These are phyloP conservation scores for Aegilops speltoides DNA, from an alignment of 176 grass and related monocot species.

Conservation along the genomic window DNA sequence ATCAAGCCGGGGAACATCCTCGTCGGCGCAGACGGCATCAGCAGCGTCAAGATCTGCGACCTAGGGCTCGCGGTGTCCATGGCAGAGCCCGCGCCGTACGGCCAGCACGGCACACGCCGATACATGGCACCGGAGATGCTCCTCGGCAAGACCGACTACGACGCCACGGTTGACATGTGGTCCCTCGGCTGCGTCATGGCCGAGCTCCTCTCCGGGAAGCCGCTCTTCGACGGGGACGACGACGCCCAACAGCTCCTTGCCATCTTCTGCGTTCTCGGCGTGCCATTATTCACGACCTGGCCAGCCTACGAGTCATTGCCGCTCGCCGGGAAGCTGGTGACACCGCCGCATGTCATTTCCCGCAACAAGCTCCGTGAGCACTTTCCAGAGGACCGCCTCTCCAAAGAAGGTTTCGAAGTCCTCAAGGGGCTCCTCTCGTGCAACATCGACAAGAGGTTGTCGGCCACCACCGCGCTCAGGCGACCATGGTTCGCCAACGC, in stretches of 20 bases:
- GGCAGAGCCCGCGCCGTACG: neutral
- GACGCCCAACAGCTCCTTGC: too few species aligned
- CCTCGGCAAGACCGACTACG: neutral
- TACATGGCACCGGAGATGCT: neutral
- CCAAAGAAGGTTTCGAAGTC: neutral
- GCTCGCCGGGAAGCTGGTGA: neutral
- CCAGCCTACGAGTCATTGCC: neutral
- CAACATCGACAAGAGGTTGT: neutral
- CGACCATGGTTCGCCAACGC: neutral
- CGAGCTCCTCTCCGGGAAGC: neutral
- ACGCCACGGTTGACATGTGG: neutral
- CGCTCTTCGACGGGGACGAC: neutral
- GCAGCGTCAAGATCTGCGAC: neutral
- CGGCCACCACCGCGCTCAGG: neutral
- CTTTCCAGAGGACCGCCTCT: neutral
- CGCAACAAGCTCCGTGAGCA: neutral
- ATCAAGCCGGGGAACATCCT: constrained; percentile 72
- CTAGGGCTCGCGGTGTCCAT: neutral
- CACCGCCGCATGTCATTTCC: neutral
- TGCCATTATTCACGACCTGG: neutral
- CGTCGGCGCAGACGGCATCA: neutral
- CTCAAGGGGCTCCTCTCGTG: neutral
- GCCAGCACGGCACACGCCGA: neutral
- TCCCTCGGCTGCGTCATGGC: constrained; percentile 16
- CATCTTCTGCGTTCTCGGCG: neutral